Percentiles rank a stretch among this genome's conserved stretches.
These are phyloP conservation scores for Acephala macrosclerotiorum DNA, from an alignment of 2,329 filamentous ascomycete genomes.

Conservation along the genomic window DNA sequence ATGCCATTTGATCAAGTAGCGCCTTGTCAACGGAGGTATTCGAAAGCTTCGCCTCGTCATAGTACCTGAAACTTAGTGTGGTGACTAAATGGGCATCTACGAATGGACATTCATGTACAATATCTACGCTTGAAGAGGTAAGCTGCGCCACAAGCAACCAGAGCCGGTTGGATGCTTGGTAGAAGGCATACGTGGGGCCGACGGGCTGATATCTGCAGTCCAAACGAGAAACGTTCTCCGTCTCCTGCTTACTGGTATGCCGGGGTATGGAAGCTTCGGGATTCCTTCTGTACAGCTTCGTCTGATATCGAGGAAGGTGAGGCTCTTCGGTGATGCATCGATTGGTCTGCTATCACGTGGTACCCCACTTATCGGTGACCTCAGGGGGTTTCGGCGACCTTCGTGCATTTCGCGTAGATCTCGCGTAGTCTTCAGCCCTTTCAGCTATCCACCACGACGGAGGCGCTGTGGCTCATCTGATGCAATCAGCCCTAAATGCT, in stretches of 20 bases:
- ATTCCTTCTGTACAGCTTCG: neutral
- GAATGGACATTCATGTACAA: neutral
- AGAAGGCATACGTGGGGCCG: neutral
- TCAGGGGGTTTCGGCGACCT: neutral
- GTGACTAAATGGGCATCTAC: neutral
- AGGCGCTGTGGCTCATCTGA: conserved; percentile 4
- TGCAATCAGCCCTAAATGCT: neutral
- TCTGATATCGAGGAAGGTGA: neutral
- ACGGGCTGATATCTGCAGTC: neutral
- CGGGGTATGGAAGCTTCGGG: neutral
- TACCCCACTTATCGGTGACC: neutral
- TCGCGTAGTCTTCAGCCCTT: neutral
- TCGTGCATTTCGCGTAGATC: neutral
- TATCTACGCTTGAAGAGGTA: neutral
- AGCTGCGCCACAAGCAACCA: neutral
- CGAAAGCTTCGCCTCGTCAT: conserved; percentile 1
- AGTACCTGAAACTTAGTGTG: neutral
- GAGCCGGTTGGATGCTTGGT: neutral
- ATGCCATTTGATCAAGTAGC: neutral
- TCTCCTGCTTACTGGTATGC: neutral
- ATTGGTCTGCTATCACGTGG: conserved; percentile 1
- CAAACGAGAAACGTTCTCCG: neutral
- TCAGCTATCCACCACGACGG: neutral
- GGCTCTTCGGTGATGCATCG: neutral
- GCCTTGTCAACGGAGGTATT: neutral